phyloP scores from a whole-genome alignment of 768 basidiomycete species.

The Mycena filopes region DNA sequence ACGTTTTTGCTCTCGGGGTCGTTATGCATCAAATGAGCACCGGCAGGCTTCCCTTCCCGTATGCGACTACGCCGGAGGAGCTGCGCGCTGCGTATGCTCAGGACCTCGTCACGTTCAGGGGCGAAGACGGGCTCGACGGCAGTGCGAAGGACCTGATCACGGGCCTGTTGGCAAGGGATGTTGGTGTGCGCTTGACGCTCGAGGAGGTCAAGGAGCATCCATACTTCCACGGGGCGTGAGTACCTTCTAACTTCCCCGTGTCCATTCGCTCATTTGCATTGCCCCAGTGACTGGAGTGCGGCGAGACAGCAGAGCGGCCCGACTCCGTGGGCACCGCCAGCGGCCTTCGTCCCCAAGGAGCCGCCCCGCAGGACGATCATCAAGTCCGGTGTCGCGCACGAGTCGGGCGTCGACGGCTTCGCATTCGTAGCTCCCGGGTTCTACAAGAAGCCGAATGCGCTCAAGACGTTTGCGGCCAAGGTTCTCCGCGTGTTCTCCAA shows the following conservation, averaged over 20 bases:
- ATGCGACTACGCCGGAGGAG: background rate
- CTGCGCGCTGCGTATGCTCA: background rate
- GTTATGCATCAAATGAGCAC: slow-evolving; percentile 75
- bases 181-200: background rate
- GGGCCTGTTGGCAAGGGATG: slow-evolving; percentile 8
- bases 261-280: background rate
- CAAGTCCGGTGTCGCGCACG: background rate
- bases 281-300: background rate
- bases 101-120: background rate
- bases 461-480: slow-evolving; percentile 2
- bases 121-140: background rate
- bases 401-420: background rate
- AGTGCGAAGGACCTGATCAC: background rate
- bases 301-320: background rate
- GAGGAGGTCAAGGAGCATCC: slow-evolving; percentile 17
- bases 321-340: slow-evolving; percentile 4
- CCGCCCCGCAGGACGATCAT: background rate
- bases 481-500: background rate
- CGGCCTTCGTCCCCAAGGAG: slow-evolving; percentile 4
- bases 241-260: too few species aligned
- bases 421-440: background rate
- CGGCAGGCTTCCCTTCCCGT: slow-evolving; percentile 48
- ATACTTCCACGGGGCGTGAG: slow-evolving; percentile 9
- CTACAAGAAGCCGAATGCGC: background rate
- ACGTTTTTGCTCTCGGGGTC: slow-evolving; percentile 82